A percentile compares a stretch with the other conserved stretches of the same genome.
phyloP scores from a whole-genome alignment of 2,329 filamentous ascomycete species.

The Ascocoryne sarcoides region DNA sequence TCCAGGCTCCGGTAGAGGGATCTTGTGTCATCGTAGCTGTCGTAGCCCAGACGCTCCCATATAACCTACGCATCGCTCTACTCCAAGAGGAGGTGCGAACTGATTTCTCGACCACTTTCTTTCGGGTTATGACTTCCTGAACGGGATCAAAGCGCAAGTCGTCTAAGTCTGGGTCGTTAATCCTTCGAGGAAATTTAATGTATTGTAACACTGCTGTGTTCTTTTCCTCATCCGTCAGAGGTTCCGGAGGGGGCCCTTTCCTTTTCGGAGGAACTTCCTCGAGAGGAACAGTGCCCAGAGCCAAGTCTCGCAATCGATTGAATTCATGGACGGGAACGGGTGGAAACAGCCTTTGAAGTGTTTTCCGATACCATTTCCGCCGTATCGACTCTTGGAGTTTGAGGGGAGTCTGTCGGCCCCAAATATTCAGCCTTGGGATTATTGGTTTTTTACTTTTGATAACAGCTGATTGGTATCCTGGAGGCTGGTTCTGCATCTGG shows the following conservation, averaged over 20 bases:
- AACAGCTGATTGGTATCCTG: slow-evolving; percentile 6
- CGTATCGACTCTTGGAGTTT: slow-evolving; percentile 35
- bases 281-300: slow-evolving; percentile 26
- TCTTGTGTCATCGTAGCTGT: slow-evolving; percentile 34
- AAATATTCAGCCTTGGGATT: slow-evolving; percentile 39
- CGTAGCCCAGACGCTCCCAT: slow-evolving; percentile 36
- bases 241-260: slow-evolving; percentile 8
- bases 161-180: not conserved
- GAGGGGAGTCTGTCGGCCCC: slow-evolving; percentile 37
- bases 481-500: slow-evolving; percentile 14
- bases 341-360: slow-evolving; percentile 41
- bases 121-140: not conserved
- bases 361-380: slow-evolving; percentile 39
- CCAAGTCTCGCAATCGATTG: slow-evolving; percentile 43
- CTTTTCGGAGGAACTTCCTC: slow-evolving; percentile 12
- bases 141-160: not conserved
- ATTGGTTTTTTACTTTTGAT: slow-evolving; percentile 24
- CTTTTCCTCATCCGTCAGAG: not conserved
- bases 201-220: not conserved
- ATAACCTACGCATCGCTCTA: slow-evolving; percentile 40
- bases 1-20: slow-evolving; percentile 25
- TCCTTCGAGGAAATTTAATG: not conserved
- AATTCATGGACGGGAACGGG: slow-evolving; percentile 47
- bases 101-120: too few species aligned
- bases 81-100: too few species aligned